Conservation (phyloP, 441 rosid genomes). For the Brassica hybrid region DNA sequence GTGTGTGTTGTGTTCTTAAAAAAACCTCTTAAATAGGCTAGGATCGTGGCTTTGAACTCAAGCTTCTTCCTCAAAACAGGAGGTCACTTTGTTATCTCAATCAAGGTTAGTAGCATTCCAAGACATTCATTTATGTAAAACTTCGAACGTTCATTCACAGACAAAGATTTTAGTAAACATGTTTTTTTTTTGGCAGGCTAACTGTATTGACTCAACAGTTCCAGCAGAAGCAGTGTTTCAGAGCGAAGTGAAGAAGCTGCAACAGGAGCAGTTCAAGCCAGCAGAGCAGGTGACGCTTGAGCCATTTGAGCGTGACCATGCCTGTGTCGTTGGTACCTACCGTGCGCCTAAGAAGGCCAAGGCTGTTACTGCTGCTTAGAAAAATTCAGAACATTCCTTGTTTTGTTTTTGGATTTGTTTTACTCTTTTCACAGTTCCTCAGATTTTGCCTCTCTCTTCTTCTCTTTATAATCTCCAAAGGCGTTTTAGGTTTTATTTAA, state of each 20-base stretch:
- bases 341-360: slow-evolving; percentile 83
- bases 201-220: slow-evolving; percentile 92
- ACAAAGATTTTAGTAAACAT: background rate
- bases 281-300: slow-evolving; percentile 93
- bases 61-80: slow-evolving; percentile 82
- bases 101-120: slow-evolving; percentile 64
- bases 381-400: background rate
- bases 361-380: slow-evolving; percentile 49
- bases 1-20: background rate
- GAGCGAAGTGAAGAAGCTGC: slow-evolving; percentile 85
- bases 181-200: slow-evolving; percentile 53
- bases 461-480: background rate
- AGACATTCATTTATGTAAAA: background rate
- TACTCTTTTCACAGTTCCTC: background rate
- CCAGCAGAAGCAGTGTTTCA: slow-evolving; percentile 90
- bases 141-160: background rate
- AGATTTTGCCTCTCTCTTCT: slow-evolving; percentile 11
- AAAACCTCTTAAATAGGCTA: slow-evolving; percentile 62
- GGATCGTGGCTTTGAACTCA: slow-evolving; percentile 86
- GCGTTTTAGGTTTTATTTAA: background rate
- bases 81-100: slow-evolving; percentile 96
- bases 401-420: background rate
- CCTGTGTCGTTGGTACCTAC: slow-evolving; percentile 91
- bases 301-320: slow-evolving; percentile 97
- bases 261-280: slow-evolving; percentile 83